Base-by-base conservation (phyloP, 768 basidiomycete genomes). In the Phaffia tasmanica region DNA sequence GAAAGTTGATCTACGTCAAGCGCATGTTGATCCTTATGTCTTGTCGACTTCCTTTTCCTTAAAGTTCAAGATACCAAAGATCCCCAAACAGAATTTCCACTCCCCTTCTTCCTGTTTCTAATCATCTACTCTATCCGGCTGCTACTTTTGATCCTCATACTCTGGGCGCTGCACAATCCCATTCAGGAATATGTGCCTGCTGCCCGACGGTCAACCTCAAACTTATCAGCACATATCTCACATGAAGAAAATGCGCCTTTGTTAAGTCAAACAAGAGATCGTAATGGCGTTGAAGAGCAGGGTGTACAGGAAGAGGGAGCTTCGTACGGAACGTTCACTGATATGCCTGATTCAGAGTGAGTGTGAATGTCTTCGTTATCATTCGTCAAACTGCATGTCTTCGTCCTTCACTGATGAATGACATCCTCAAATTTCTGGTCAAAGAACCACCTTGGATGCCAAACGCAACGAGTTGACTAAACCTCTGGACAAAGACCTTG, bases 81-180 rank as follows among this genome's bases (percentile, higher is more conserved):
- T 53, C 64, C 64, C 21, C 64, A 57, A n/a, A 57, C 57, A n/a
- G 29, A 29, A n/a, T 65, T 65, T 59, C 64, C 64, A 15, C 49
- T 65, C 21, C 64, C 64, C 49, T 59, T 58, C 64, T 65, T 65
- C 50, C 57, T 60, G 1, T 57, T 53, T 53, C 50, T 65, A 27
- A 32, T 49, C n/a, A 30, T 65, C 21, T 50, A 59, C 35, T 65
- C 64, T n/a, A 49, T 60, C 58, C 25, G 64, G 9, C 57, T 65
- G 4, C 64, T 65, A 25, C 64, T 58, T 30, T 57, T 65, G 23
- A 49, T 65, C 23, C 64, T 65, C 23, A 42, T 50, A 7, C 47
- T 65, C 30, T 65, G 64, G 64, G 58, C 64, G 4, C 48, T 65
- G 57, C 27, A 57, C 9, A 60, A 46, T 32, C 64, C 64, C n/a